phyloP scores from a whole-genome alignment of 306 rosid species.

The Lathyrus oleraceus region DNA sequence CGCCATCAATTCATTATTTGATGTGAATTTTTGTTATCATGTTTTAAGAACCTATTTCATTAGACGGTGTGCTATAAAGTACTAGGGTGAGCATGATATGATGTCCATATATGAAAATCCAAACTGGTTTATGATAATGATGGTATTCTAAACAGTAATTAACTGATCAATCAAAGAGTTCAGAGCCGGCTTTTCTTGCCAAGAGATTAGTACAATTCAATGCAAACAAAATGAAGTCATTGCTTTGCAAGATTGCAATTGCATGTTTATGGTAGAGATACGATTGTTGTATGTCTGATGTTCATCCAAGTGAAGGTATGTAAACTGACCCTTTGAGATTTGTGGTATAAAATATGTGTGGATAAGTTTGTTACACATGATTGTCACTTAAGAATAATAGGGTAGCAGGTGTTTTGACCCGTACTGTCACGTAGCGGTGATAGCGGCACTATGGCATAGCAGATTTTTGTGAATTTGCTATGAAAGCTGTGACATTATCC shows the following conservation, averaged over 20 bases:
- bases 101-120: too few relatives aligned
- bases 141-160: too few relatives aligned
- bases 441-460: background rate
- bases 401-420: background rate
- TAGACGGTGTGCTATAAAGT: background rate
- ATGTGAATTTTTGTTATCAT: background rate
- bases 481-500: background rate
- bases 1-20: background rate
- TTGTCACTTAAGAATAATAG: constrained; percentile 14
- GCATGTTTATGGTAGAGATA: background rate
- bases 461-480: background rate
- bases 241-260: constrained; percentile 13
- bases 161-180: background rate
- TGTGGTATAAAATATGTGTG: background rate
- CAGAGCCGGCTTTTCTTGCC: background rate
- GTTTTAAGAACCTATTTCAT: background rate
- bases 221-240: background rate
- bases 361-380: constrained; percentile 41
- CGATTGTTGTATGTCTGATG: constrained; percentile 41
- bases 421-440: background rate
- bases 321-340: background rate
- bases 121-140: too few relatives aligned
- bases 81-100: background rate
- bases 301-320: constrained; percentile 47
- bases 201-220: background rate